These are phyloP conservation scores for Atkinsonella texensis DNA, from an alignment of 2,329 filamentous ascomycete genomes.

Conservation along the genomic window DNA sequence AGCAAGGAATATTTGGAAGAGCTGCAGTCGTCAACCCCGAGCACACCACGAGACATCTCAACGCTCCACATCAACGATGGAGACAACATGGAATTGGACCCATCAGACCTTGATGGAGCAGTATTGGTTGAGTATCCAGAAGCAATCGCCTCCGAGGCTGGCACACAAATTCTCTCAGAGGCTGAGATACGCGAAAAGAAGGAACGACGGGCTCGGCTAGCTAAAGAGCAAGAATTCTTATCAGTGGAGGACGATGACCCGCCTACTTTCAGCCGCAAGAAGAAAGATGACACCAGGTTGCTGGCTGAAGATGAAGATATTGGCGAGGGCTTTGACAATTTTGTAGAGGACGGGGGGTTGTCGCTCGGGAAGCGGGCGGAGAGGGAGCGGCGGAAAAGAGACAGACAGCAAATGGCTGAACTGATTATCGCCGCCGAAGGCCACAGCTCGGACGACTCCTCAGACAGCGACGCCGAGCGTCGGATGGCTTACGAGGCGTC, in stretches of 20 bases:
- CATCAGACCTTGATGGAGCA: slow-evolving; percentile 50
- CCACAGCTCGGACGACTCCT: slow-evolving; percentile 46
- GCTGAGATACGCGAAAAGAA: slow-evolving; percentile 87
- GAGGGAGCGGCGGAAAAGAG: slow-evolving; percentile 51
- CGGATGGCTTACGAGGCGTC: slow-evolving; percentile 77
- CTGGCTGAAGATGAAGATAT: slow-evolving; percentile 83
- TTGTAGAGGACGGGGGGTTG: slow-evolving; percentile 72
- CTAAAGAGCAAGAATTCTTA: slow-evolving; percentile 55
- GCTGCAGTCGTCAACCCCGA: slow-evolving; percentile 74
- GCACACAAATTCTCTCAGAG: slow-evolving; percentile 58
- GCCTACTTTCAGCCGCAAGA: slow-evolving; percentile 29
- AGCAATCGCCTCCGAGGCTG: slow-evolving; percentile 17
- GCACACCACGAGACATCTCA: slow-evolving; percentile 56
- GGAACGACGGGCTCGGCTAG: slow-evolving; percentile 70
- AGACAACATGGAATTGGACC: slow-evolving; percentile 43
- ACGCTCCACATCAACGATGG: slow-evolving; percentile 32
- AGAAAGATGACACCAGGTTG: slow-evolving; percentile 61
- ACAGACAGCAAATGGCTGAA: slow-evolving; percentile 68
- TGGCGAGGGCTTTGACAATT: slow-evolving; percentile 86
- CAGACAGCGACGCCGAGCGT: slow-evolving; percentile 59
- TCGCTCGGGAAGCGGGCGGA: slow-evolving; percentile 70
- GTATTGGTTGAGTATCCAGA: slow-evolving; percentile 45
- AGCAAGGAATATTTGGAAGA: slow-evolving; percentile 79
- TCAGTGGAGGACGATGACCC: slow-evolving; percentile 50
- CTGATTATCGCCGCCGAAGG: slow-evolving; percentile 73